Evolutionary conservation across 768 basidiomycete genomes (phyloP).

Genomic region (Amylocystis lapponica): DNA sequence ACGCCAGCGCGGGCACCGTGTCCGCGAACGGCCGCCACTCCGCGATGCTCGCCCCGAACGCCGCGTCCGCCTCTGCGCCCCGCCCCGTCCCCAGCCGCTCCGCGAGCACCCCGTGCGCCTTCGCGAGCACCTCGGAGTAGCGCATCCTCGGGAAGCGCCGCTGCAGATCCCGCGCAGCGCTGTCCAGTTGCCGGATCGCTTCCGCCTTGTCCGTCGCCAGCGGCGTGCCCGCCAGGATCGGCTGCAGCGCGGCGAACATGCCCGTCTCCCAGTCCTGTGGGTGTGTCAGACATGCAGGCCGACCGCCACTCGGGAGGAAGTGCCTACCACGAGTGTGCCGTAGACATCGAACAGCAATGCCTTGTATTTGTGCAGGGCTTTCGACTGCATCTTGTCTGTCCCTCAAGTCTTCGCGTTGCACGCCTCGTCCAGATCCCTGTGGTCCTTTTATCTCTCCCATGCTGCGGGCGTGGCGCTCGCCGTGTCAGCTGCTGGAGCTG

Average conservation of each 20-base stretch:
- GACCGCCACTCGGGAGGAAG: too few species aligned
- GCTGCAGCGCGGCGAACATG: slow-evolving; percentile 48
- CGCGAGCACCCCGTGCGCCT: slow-evolving; percentile 26
- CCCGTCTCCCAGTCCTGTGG: slow-evolving; percentile 72
- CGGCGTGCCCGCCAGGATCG: slow-evolving; percentile 34
- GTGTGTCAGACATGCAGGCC: too few species aligned
- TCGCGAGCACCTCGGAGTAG: slow-evolving; percentile 58
- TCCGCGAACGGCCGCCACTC: slow-evolving; percentile 67
- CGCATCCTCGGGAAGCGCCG: slow-evolving; percentile 49
- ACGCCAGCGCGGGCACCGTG: slow-evolving; percentile 51
- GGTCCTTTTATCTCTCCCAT: too few species aligned
- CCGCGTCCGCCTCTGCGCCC: slow-evolving; percentile 8
- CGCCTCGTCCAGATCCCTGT: too few species aligned
- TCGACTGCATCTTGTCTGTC: too few species aligned
- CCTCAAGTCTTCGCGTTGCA: too few species aligned
- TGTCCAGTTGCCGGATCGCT: slow-evolving; percentile 45
- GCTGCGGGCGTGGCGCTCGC: too few species aligned
- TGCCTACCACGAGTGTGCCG: slow-evolving; percentile 67
- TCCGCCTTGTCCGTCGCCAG: slow-evolving; percentile 48
- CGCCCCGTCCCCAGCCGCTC: too few species aligned
- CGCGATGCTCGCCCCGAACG: slow-evolving; percentile 55
- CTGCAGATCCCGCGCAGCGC: slow-evolving; percentile 54
- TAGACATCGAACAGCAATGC: slow-evolving; percentile 73
- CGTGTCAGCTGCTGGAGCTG: too few species aligned
- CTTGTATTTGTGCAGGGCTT: too few species aligned